Base-by-base conservation (phyloP, 768 basidiomycete species). In the Tricholoma hemisulphureum region DNA sequence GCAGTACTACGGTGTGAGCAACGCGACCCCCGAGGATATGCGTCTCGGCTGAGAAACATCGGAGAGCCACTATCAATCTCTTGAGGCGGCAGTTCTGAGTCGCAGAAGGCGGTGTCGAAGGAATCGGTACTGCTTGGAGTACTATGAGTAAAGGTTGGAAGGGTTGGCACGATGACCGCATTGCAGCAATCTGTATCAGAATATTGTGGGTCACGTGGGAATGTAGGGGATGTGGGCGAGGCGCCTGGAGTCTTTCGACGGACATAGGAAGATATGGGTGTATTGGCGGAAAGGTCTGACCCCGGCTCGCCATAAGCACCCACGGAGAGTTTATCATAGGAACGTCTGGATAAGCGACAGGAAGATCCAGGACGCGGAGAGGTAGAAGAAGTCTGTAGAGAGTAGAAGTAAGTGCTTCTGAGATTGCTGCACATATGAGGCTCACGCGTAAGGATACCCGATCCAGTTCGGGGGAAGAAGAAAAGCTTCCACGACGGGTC, bases 261-360 rank as follows among this genome's bases (percentile, higher is more conserved):
- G 41, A 89, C 86, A 58, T 88, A 92, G 35, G 83, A 80, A 24
- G 91, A 93, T 55, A 93, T 92, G 54, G 91, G 91, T 13, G 86
- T 89, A 65, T 83, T 82, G 35, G 83, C 85, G 28, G 82, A 72
- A 18, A 84, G 72, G 67, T 87, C 84, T 58, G 74, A 73, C 23
- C 71, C 73, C 11, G 80, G 80, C n/a, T n/a, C n/a, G 37, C 75
- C 80, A 62, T 81, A 82, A 18, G 79, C 71, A 62, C 78, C 80
- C 52, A 79, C 75, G 20, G 76, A 69, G 11, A 83, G 73, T 59
- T 77, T 79, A 58, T 81, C 75, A 58, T 77, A 71, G 53, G 75
- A 75, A 24, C 77, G 75, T 60, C 74, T 69, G 51, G 74, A 78
- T 20, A 78, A 61, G 57, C 74, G 76, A 53, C 80, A 77, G 53